These are phyloP conservation scores for Hamigera avellanea DNA, from an alignment of 495 filamentous ascomycete species.

Conservation along the genomic window DNA sequence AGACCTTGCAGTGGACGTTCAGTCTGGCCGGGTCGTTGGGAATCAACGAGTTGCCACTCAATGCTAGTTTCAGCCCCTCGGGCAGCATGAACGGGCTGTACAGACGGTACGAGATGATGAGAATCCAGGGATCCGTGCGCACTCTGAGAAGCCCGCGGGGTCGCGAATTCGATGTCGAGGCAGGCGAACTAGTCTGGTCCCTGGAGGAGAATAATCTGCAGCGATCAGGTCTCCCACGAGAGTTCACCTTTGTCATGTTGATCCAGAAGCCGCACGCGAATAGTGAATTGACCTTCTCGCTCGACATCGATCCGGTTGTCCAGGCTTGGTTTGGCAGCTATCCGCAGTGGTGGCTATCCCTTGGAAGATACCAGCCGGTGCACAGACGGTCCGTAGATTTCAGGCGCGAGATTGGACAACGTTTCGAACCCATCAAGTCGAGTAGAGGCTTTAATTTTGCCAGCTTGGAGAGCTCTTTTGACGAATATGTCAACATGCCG, in stretches of 20 bases:
- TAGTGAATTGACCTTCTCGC: conserved; percentile 15
- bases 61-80: conserved; percentile 31
- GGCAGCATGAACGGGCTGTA: conserved; percentile 28
- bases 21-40: conserved; percentile 37
- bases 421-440: conserved; percentile 20
- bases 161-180: conserved; percentile 25
- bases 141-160: conserved; percentile 23
- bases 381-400: conserved; percentile 21
- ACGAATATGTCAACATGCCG: conserved; percentile 33
- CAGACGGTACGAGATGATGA: conserved; percentile 41
- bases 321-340: conserved; percentile 22
- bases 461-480: conserved; percentile 22
- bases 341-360: conserved; percentile 18
- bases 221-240: conserved; percentile 38
- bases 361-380: conserved; percentile 18
- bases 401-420: conserved; percentile 23
- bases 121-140: conserved; percentile 39
- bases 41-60: conserved; percentile 31
- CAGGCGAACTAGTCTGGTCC: conserved; percentile 39
- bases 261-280: conserved; percentile 27
- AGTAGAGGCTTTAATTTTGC: conserved; percentile 31
- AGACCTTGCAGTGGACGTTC: conserved; percentile 41
- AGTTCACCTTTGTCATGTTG: conserved; percentile 44
- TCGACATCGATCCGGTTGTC: conserved; percentile 31
- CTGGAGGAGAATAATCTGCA: conserved; percentile 41